Conservation (phyloP, 2,329 filamentous ascomycete species). For the Pestalotiopsis sp. region DNA sequence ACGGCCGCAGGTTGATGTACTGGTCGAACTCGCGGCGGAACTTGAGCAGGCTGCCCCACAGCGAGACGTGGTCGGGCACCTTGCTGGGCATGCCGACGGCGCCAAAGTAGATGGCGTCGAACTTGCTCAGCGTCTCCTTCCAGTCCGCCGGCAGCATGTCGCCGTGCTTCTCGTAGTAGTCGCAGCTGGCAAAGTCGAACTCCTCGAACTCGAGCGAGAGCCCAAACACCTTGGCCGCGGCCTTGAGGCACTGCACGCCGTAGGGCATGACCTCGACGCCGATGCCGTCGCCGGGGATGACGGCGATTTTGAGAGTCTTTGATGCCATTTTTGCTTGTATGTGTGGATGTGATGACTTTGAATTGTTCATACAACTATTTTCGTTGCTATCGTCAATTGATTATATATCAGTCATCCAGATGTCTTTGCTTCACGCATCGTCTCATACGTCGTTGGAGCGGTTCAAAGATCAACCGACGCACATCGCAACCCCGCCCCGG, state of each 20-base stretch:
- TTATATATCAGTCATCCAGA: not conserved
- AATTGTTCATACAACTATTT: not conserved
- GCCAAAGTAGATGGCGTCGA: slow-evolving; percentile 71
- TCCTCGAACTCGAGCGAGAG: slow-evolving; percentile 61
- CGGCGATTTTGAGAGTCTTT: slow-evolving; percentile 50
- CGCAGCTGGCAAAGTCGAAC: slow-evolving; percentile 69
- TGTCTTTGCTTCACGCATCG: not conserved
- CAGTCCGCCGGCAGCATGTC: slow-evolving; percentile 46
- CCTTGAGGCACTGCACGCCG: slow-evolving; percentile 62
- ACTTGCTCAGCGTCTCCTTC: slow-evolving; percentile 57
- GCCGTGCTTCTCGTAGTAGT: slow-evolving; percentile 53
- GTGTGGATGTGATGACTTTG: not conserved
- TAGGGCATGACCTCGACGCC: slow-evolving; percentile 69
- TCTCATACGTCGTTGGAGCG: not conserved
- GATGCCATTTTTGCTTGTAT: slow-evolving; percentile 7
- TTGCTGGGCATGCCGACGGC: slow-evolving; percentile 59
- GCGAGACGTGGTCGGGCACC: slow-evolving; percentile 68
- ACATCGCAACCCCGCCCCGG: not conserved
- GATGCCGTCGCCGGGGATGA: slow-evolving; percentile 71
- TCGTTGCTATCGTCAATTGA: not conserved
- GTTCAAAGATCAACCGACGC: slow-evolving; percentile 9
- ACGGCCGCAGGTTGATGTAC: slow-evolving; percentile 70
- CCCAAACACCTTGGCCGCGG: slow-evolving; percentile 48
- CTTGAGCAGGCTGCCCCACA: slow-evolving; percentile 69
- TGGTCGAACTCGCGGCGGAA: slow-evolving; percentile 71